These are phyloP conservation scores for Dacryopinax spathularia DNA, from an alignment of 768 basidiomycete species.

Conservation along the genomic window DNA sequence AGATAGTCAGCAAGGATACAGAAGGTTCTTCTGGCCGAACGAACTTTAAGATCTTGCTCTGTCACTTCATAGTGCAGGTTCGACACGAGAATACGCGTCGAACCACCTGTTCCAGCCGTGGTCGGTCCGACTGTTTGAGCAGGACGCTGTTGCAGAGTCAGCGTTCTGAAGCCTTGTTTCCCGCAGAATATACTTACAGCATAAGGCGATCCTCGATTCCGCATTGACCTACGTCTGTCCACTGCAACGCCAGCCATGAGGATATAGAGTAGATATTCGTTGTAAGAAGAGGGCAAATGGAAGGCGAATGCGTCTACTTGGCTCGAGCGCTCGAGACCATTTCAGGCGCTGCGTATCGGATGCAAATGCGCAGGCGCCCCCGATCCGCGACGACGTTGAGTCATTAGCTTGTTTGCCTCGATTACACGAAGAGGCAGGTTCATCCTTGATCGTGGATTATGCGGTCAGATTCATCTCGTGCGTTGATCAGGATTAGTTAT, in stretches of 20 bases:
- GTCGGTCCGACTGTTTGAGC: not conserved
- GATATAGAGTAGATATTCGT: not conserved
- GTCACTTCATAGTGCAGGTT: slow-evolving; percentile 88
- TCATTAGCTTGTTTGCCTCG: no score
- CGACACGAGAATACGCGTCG: slow-evolving; percentile 45
- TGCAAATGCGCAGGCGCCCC: not conserved
- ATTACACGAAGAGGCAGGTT: no score
- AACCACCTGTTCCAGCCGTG: not conserved
- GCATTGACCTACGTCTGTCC: not conserved
- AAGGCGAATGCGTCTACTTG: not conserved
- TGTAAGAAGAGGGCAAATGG: not conserved
- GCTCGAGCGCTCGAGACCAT: not conserved
- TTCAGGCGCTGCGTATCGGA: not conserved
- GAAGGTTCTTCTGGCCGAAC: slow-evolving; percentile 19
- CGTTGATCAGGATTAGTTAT: not conserved
- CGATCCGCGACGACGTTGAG: no score
- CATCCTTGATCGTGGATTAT: no score
- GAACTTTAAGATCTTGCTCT: slow-evolving; percentile 72
- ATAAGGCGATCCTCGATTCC: not conserved
- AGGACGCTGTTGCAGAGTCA: not conserved
- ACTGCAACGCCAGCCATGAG: not conserved
- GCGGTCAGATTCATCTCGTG: not conserved
- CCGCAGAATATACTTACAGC: not conserved
- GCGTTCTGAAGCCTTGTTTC: not conserved
- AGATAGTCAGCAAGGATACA: not conserved